Conservation (phyloP, 305 asterid genomes). For the Euphrasia arctica region DNA sequence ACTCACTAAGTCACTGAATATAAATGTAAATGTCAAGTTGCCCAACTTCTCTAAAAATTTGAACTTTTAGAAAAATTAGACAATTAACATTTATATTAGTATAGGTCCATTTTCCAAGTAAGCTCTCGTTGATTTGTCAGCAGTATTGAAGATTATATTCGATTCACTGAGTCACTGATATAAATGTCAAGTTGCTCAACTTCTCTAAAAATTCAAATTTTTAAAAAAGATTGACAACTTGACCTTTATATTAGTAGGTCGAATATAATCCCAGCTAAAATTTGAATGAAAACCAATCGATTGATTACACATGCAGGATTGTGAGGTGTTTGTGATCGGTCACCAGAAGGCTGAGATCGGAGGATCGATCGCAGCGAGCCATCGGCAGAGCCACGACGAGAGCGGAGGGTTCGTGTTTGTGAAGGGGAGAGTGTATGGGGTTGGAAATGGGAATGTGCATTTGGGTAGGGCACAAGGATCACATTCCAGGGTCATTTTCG, state of each 20-base stretch:
- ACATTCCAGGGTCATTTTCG: constrained; percentile 70
- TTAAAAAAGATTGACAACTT: no score
- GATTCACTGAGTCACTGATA: background rate
- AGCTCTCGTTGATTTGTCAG: background rate
- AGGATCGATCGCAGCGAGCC: constrained; percentile 76
- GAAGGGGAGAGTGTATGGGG: constrained; percentile 66
- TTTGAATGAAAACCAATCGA: background rate
- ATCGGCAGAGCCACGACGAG: constrained; percentile 49
- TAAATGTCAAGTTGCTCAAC: no score
- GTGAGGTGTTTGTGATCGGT: constrained; percentile 64
- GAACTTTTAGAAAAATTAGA: no score
- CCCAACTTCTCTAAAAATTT: no score
- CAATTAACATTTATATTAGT: no score
- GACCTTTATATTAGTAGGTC: no score
- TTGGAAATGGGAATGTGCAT: constrained; percentile 59
- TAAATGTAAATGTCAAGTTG: no score
- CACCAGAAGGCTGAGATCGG: constrained; percentile 40
- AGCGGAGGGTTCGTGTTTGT: constrained; percentile 70
- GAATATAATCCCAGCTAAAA: no score
- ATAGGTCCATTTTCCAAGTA: constrained; percentile 63
- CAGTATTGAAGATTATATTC: no score
- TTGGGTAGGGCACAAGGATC: constrained; percentile 74
- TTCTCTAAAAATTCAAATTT: no score
- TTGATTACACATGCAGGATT: constrained; percentile 39
- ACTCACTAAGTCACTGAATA: background rate